These are phyloP conservation scores for Saccharomyces hybrid DNA, from an alignment of 1,139 yeast genomes.

Conservation along the genomic window DNA sequence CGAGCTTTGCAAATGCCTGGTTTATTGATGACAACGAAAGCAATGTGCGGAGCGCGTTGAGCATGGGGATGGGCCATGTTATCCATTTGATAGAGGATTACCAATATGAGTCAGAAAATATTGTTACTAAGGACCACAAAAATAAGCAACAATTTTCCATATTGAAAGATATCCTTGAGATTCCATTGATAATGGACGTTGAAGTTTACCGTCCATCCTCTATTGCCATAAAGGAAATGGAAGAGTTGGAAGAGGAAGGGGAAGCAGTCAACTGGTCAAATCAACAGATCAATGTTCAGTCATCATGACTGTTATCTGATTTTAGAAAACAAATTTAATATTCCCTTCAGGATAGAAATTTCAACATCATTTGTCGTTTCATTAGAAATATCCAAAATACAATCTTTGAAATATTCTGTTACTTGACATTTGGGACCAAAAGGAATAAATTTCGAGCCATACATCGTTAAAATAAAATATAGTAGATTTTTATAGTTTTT, in stretches of 20 bases:
- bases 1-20: constrained; percentile 42
- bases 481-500: constrained; percentile 16
- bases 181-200: neutral
- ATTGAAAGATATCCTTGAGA: neutral
- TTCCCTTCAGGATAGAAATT: constrained; percentile 19
- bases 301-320: constrained; percentile 1
- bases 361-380: constrained; percentile 22
- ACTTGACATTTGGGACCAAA: constrained; percentile 9
- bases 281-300: neutral
- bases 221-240: neutral
- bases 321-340: constrained; percentile 18
- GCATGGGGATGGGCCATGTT: constrained; percentile 39
- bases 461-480: constrained; percentile 22
- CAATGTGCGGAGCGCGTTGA: constrained; percentile 42
- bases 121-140: neutral
- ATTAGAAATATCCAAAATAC: constrained; percentile 18
- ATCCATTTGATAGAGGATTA: constrained; percentile 37
- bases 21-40: constrained; percentile 84
- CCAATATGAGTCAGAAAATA: neutral
- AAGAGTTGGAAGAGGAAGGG: neutral
- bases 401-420: constrained; percentile 15
- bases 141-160: neutral
- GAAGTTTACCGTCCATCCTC: neutral
- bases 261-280: neutral
- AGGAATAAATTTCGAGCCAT: constrained; percentile 20